These are phyloP conservation scores for Glomus cerebriforme DNA, from an alignment of 192 early-diverging fungal genomes.

Conservation along the genomic window DNA sequence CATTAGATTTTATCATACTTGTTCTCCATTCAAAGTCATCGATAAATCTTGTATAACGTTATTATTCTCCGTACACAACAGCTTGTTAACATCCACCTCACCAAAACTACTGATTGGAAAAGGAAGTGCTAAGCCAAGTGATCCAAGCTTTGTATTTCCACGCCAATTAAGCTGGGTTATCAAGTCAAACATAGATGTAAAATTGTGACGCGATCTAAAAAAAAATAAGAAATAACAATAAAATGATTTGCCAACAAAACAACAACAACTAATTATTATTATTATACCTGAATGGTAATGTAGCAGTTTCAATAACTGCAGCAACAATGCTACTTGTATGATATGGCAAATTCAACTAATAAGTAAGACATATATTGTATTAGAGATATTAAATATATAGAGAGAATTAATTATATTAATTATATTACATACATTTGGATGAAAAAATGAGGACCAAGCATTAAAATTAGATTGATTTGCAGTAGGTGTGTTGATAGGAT, in stretches of 20 bases:
- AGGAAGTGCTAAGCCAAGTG: constrained; percentile 41
- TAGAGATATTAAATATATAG: background rate
- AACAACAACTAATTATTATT: background rate
- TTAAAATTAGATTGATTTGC: constrained; percentile 28
- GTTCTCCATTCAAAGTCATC: background rate
- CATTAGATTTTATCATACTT: no score
- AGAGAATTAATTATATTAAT: background rate
- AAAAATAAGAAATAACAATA: background rate
- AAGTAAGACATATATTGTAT: background rate
- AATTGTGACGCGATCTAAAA: constrained; percentile 34
- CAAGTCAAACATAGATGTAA: constrained; percentile 39
- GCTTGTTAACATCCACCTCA: background rate
- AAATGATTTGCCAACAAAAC: background rate
- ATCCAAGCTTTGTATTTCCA: constrained; percentile 44
- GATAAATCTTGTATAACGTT: background rate
- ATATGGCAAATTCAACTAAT: constrained; percentile 43
- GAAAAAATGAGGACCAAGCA: constrained; percentile 40
- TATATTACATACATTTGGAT: constrained; percentile 41
- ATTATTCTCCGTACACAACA: background rate
- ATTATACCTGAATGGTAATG: constrained; percentile 46
- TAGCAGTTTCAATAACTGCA: constrained; percentile 51
- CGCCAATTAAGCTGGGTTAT: constrained; percentile 49
- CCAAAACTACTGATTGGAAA: constrained; percentile 38
- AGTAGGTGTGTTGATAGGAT: constrained; percentile 50
- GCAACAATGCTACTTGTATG: constrained; percentile 60